Conservation (phyloP, 306 rosid species). For the Pyrus communis region DNA sequence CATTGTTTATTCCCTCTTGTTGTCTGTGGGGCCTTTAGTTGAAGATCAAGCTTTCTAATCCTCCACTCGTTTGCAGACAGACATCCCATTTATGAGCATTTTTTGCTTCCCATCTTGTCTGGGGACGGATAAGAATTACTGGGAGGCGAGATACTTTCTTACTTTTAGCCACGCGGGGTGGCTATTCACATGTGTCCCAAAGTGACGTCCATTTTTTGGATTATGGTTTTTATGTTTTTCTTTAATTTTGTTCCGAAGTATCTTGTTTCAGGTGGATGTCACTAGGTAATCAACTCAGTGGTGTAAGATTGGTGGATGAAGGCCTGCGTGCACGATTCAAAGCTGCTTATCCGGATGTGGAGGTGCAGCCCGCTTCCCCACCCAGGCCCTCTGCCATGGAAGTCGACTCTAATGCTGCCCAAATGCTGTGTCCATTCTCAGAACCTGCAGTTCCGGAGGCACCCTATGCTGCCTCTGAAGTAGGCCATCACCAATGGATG, state of each 20-base stretch:
- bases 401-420: constrained; percentile 48
- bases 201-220: background rate
- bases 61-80: background rate
- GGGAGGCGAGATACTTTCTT: no score
- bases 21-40: background rate
- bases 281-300: constrained; percentile 86
- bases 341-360: constrained; percentile 96
- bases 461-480: constrained; percentile 42
- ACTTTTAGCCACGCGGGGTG: no score
- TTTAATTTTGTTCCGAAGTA: background rate
- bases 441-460: constrained; percentile 45
- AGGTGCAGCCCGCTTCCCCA: constrained; percentile 91
- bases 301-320: constrained; percentile 87
- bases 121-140: no score
- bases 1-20: background rate
- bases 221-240: background rate
- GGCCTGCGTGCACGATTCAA: constrained; percentile 93
- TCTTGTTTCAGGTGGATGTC: constrained; percentile 82
- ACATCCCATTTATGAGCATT: background rate
- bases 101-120: background rate
- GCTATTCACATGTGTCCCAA: no score
- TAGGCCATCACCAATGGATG: constrained; percentile 45
- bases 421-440: constrained; percentile 50
- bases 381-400: constrained; percentile 82
- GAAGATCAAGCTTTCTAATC: background rate